A percentile compares a stretch with the other conserved stretches of the same genome.
Evolutionary conservation across 2,329 filamentous ascomycete species (phyloP).

Genomic region (Fusarium zealandicum): DNA sequence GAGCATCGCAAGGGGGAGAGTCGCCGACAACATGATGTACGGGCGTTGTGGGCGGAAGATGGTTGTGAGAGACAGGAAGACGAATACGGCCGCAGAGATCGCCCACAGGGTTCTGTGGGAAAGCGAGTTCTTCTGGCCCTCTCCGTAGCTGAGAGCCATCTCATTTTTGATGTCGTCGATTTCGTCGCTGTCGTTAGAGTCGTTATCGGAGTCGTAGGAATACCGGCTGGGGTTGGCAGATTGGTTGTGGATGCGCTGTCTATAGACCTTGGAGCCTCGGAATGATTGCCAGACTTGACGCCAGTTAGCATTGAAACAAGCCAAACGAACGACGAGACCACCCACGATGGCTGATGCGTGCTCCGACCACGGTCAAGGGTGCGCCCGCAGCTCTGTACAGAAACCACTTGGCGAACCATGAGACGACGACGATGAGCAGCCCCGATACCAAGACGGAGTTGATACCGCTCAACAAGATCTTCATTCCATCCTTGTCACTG

Average conservation of each 20-base stretch:
- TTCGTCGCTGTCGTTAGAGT: constrained; percentile 16
- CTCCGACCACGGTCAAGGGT: constrained; percentile 30
- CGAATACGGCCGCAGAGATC: background rate
- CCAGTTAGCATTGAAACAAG: constrained; percentile 6
- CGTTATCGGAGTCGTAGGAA: constrained; percentile 30
- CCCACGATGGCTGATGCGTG: constrained; percentile 35
- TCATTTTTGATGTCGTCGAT: constrained; percentile 29
- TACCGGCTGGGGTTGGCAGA: constrained; percentile 3
- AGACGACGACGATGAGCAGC: constrained; percentile 32
- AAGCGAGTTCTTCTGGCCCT: constrained; percentile 12
- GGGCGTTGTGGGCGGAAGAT: constrained; percentile 40
- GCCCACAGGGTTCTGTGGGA: constrained; percentile 17
- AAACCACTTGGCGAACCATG: constrained; percentile 38
- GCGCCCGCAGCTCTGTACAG: constrained; percentile 35
- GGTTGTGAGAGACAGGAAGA: constrained; percentile 28
- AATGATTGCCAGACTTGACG: constrained; percentile 24
- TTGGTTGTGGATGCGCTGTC: constrained; percentile 9
- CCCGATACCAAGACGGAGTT: constrained; percentile 35
- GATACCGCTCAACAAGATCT: constrained; percentile 44
- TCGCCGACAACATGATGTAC: constrained; percentile 45
- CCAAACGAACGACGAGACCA: background rate
- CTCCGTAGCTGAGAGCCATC: constrained; percentile 13
- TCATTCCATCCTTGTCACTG: constrained; percentile 42
- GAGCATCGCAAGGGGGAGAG: constrained; percentile 43
- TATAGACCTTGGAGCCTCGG: constrained; percentile 7